Base-by-base conservation (phyloP, 169 alveolate genomes). In the Plasmodium coatneyi region DNA sequence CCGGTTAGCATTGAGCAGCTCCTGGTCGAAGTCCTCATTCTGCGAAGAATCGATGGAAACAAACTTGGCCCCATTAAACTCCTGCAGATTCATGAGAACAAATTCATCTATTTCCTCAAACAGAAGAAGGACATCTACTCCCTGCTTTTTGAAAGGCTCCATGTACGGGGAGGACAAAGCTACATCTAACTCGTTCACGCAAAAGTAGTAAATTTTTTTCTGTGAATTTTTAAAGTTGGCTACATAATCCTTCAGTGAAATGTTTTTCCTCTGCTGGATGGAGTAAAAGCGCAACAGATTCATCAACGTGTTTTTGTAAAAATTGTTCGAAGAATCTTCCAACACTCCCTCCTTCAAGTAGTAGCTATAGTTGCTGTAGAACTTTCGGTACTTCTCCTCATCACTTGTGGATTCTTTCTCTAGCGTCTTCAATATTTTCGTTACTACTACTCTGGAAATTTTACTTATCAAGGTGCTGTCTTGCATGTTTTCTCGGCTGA, bases 401-500 rank as follows among this genome's bases (percentile, higher is more conserved):
- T 97, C 97, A 14, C 91, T 90, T 80, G 94, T 95, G 49, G 97
- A 98, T 96, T 98, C 98, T 86, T 98, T 99, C 72, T 97, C 97
- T 82, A 99, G 93, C 92, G 98, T 96, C 92, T 97, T 97, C 71
- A 99, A 95, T 10, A 98, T 93, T 82, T 99, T 96, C 56, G 96
- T 95, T 25, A 99, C 99, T 9, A 99, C 95, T 5, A 98, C 98
- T 78, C 96, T 94, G 70, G 98, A 97, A 30, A 99, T 97, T 95
- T 98, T 98, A 78, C 94, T 96, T 70, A 98, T 98, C 92, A 98
- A 95, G n/a, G 95, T 93, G 12, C 98, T 96, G 84, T 98, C 98
- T 95, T 98, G 98, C 97, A 98, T 98, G 80, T 96, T 97, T 92
- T 99, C 99, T 79, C 99, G 95, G 93, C 99, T 98, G 90, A 99